These are phyloP conservation scores for Cladobotryum protrusum DNA, from an alignment of 2,329 filamentous ascomycete species.

Conservation along the genomic window DNA sequence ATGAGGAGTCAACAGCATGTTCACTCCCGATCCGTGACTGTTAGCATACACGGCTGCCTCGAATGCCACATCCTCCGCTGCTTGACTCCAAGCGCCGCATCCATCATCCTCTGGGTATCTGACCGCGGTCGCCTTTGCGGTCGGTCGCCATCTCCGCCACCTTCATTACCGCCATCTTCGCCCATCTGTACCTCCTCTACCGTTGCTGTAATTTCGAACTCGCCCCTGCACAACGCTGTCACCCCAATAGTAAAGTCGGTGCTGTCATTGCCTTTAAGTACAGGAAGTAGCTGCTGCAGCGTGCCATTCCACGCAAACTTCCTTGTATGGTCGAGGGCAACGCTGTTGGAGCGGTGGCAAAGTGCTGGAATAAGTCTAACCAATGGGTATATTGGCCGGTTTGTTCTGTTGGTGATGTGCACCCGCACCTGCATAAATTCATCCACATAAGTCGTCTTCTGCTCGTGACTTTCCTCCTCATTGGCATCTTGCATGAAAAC, in stretches of 20 bases:
- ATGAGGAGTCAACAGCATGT: not conserved
- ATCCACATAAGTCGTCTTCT: constrained; percentile 30
- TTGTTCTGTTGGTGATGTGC: constrained; percentile 68
- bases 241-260: constrained; percentile 61
- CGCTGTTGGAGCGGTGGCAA: constrained; percentile 62
- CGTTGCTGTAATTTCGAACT: constrained; percentile 74
- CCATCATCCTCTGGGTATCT: constrained; percentile 52
- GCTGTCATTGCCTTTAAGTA: constrained; percentile 53
- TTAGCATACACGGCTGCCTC: constrained; percentile 49
- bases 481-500: constrained; percentile 43
- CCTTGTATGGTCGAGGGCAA: constrained; percentile 74
- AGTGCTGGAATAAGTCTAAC: constrained; percentile 73
- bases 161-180: constrained; percentile 8
- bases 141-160: constrained; percentile 3
- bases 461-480: constrained; percentile 15
- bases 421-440: constrained; percentile 63
- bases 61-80: constrained; percentile 62
- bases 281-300: constrained; percentile 66
- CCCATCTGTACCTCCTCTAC: constrained; percentile 71
- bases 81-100: constrained; percentile 51
- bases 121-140: constrained; percentile 33
- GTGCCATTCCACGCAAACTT: constrained; percentile 82
- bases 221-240: constrained; percentile 69
- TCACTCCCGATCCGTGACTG: constrained; percentile 41
- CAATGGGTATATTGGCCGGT: constrained; percentile 60